These are phyloP conservation scores for Calonectria hawksworthii DNA, from an alignment of 2,329 filamentous ascomycete genomes.

Conservation along the genomic window DNA sequence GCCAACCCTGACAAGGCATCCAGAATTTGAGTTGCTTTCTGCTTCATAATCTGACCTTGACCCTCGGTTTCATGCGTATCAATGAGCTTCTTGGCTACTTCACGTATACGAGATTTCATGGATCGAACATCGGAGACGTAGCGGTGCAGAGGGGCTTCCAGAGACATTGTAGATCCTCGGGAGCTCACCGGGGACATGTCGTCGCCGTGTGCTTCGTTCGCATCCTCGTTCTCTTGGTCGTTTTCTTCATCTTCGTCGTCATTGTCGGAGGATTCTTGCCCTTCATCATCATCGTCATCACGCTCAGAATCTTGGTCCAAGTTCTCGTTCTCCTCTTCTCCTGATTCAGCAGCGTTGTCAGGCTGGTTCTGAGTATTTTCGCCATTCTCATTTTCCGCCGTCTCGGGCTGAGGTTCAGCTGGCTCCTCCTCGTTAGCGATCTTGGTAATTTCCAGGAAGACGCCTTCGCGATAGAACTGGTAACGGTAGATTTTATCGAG, in stretches of 20 bases:
- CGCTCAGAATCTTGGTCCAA: slow-evolving; percentile 48
- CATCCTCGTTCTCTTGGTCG: slow-evolving; percentile 68
- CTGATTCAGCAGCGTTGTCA: slow-evolving; percentile 48
- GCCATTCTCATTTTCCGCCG: slow-evolving; percentile 33
- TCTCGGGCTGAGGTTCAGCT: slow-evolving; percentile 34
- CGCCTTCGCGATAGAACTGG: slow-evolving; percentile 97
- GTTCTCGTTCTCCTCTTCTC: slow-evolving; percentile 46
- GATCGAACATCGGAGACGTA: slow-evolving; percentile 65
- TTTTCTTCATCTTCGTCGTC: slow-evolving; percentile 63
- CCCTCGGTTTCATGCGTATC: slow-evolving; percentile 85
- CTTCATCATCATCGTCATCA: slow-evolving; percentile 52
- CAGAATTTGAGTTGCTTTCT: slow-evolving; percentile 83
- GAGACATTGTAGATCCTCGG: slow-evolving; percentile 74
- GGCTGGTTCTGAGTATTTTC: slow-evolving; percentile 37
- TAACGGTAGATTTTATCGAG: slow-evolving; percentile 92
- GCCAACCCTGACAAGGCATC: slow-evolving; percentile 80
- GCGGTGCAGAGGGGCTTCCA: slow-evolving; percentile 67
- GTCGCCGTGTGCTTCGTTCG: slow-evolving; percentile 65
- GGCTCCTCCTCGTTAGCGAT: slow-evolving; percentile 70
- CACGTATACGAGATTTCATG: slow-evolving; percentile 76
- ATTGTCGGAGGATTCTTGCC: slow-evolving; percentile 52
- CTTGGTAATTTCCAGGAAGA: slow-evolving; percentile 91
- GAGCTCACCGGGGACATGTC: slow-evolving; percentile 77
- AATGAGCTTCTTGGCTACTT: slow-evolving; percentile 86
- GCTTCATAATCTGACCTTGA: slow-evolving; percentile 78